phyloP scores from a whole-genome alignment of 805 yeast species.

The Candida ulmi region DNA sequence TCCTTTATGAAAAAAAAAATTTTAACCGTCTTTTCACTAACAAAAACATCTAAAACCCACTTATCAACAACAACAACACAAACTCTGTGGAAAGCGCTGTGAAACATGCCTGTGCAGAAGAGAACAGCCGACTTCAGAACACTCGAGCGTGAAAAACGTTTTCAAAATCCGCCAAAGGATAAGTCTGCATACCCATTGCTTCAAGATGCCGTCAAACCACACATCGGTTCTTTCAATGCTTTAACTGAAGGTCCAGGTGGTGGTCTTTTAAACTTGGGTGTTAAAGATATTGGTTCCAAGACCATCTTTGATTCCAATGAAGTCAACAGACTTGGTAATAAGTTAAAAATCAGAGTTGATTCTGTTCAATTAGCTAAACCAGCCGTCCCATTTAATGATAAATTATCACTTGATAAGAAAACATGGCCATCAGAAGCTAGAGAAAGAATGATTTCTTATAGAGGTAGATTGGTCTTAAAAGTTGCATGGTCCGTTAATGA shows the following conservation, averaged over 20 bases:
- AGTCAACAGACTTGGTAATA: slow-evolving; percentile 72
- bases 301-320: slow-evolving; percentile 81
- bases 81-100: background rate
- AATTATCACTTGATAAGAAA: slow-evolving; percentile 68
- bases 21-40: background rate
- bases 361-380: slow-evolving; percentile 87
- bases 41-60: slow-evolving; percentile 1
- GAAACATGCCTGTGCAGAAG: slow-evolving; percentile 17
- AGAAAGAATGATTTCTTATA: slow-evolving; percentile 81
- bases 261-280: slow-evolving; percentile 80
- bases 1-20: slow-evolving; percentile 2
- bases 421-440: slow-evolving; percentile 84
- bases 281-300: slow-evolving; percentile 81
- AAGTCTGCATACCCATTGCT: slow-evolving; percentile 76
- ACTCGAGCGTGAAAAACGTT: slow-evolving; percentile 80
- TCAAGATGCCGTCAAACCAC: slow-evolving; percentile 89
- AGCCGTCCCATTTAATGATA: slow-evolving; percentile 62
- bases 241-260: slow-evolving; percentile 84
- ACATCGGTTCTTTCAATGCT: slow-evolving; percentile 94
- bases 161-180: slow-evolving; percentile 85
- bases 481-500: slow-evolving; percentile 84
- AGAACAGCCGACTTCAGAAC: slow-evolving; percentile 53
- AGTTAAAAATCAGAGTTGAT: slow-evolving; percentile 77
- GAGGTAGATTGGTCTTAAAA: slow-evolving; percentile 72
- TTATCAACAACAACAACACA: background rate